Evolutionary conservation across 2,329 filamentous ascomycete species (phyloP).

Genomic region (Lasiodiplodia hormozganensis): DNA sequence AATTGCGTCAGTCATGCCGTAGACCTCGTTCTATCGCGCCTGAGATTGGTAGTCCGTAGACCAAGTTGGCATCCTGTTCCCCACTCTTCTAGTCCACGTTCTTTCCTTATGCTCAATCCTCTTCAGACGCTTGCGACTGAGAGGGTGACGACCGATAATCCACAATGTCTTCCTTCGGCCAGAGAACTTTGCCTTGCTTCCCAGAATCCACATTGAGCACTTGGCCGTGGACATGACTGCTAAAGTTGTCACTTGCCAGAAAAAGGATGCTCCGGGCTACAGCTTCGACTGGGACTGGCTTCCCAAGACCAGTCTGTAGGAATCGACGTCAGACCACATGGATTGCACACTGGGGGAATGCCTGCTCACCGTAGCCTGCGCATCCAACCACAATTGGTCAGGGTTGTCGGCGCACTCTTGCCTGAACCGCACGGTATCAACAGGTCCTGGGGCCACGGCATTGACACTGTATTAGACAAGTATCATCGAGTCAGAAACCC

Average conservation of each 20-base stretch:
- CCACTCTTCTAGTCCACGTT: neutral
- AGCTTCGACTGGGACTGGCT: constrained; percentile 47
- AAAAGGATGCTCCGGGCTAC: constrained; percentile 55
- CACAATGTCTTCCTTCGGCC: constrained; percentile 43
- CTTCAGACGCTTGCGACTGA: neutral
- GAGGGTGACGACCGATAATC: neutral
- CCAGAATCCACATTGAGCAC: constrained; percentile 55
- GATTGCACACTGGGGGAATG: neutral
- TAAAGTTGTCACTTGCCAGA: constrained; percentile 56
- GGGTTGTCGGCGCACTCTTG: constrained; percentile 50
- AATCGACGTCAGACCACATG: neutral
- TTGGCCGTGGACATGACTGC: constrained; percentile 54
- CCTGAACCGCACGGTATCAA: constrained; percentile 52
- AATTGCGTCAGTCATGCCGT: neutral
- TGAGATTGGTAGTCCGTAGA: neutral
- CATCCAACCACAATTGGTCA: constrained; percentile 50
- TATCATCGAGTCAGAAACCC: neutral
- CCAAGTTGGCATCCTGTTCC: neutral
- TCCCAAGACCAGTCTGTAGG: constrained; percentile 44
- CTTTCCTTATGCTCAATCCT: neutral
- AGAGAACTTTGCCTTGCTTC: constrained; percentile 53
- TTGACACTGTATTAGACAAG: constrained; percentile 46
- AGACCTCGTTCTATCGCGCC: neutral
- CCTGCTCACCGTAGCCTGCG: constrained; percentile 51
- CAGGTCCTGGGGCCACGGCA: constrained; percentile 55